These are phyloP conservation scores for Stephania yunnanensis DNA, from an alignment of 164 flowering plant genomes.

Conservation along the genomic window DNA sequence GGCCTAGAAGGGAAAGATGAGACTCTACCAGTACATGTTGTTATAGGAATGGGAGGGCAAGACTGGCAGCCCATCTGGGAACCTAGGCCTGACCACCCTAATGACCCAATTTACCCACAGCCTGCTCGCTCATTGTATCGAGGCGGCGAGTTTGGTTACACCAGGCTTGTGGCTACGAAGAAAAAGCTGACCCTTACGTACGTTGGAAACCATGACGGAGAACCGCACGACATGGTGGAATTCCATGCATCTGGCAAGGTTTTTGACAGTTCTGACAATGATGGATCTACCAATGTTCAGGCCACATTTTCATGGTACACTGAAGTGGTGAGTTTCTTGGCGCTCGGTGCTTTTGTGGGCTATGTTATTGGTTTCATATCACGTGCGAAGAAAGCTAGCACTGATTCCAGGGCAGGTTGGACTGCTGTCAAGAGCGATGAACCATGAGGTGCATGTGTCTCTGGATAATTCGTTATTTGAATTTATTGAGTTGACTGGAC, in stretches of 20 bases:
- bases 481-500: neutral
- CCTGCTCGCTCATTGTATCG: constrained; percentile 68
- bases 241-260: constrained; percentile 59
- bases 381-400: constrained; percentile 36
- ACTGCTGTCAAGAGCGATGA: constrained; percentile 59
- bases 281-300: constrained; percentile 5
- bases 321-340: constrained; percentile 47
- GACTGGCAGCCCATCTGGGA: constrained; percentile 95
- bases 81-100: constrained; percentile 65
- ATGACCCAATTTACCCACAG: constrained; percentile 74
- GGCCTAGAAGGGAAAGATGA: constrained; percentile 23
- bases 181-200: constrained; percentile 67
- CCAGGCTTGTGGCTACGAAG: constrained; percentile 65
- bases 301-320: constrained; percentile 43
- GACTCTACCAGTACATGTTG: constrained; percentile 66
- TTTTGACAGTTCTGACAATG: constrained; percentile 20
- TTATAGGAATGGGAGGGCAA: constrained; percentile 98
- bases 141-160: constrained; percentile 90
- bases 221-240: constrained; percentile 78
- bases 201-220: constrained; percentile 90
- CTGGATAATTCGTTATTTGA: too few relatives aligned
- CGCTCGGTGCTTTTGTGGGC: constrained; percentile 65
- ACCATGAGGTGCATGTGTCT: neutral
- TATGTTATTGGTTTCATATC: constrained; percentile 61
- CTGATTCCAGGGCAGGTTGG: constrained; percentile 34